Evolutionary conservation across 306 rosid genomes (phyloP), one percentile per base, ranked within the genome.

Genomic region (Dalbergia oliveri): DNA sequence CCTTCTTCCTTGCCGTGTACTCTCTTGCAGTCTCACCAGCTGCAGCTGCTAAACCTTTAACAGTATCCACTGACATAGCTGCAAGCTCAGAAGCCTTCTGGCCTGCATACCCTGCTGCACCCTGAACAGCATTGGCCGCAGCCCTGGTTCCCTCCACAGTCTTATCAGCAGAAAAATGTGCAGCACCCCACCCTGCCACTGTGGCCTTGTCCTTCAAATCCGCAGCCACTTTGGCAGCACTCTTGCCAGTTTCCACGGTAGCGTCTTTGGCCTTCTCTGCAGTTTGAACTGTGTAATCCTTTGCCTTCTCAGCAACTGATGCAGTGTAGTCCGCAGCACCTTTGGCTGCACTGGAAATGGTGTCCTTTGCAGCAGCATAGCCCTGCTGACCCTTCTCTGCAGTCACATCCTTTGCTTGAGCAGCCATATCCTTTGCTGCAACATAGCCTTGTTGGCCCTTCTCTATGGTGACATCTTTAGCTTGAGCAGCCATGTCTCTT

Each of bases 1-100:
- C 94, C 69, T 88, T 89, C 94, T 93, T 93, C 81, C 87, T 85
- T 2, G 97, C 90, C 0, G 97, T 91, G 54, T 84, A 95, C 8
- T 83, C 94, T 84, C 88, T 90, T 6, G 91, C 89, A 77, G 73
- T 88, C 61, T 91, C 97, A 44, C 92, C 93, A 1, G 96, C 87
- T 2, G 84, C 19, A 16, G 78, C 77, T 54, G 90, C 94, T 15
- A 84, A 74, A 37, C 80, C 87, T 66, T 88, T 88, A 2, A 88
- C 86, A 45, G 81, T 83, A 39, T 69, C 70, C 21, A 90, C 51
- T 0, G 94, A 88, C 76, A 76, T 89, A 1, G 86, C 78, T 0
- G 86, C 93, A 5, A 92, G 63, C 69, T 88, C 90, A 0, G 78
- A 82, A 0, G 90, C 88, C 84, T 79, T 87, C 18, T 86, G 87